Conservation (phyloP, 495 filamentous ascomycete species). For the Xylaria cubensis region DNA sequence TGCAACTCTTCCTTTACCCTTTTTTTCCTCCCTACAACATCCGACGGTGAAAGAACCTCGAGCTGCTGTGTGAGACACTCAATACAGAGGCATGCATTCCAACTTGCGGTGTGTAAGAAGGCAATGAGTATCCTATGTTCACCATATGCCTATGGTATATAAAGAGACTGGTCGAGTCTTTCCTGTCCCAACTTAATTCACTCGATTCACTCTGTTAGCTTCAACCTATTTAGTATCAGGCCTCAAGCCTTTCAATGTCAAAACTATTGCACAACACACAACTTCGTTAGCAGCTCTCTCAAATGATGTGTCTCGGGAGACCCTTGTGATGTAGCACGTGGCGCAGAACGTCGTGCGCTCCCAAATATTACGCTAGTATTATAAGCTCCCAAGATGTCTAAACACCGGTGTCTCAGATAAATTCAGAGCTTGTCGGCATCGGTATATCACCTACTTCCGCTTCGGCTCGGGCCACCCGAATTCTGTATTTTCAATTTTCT, state of each 20-base stretch:
- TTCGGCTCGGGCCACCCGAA: neutral
- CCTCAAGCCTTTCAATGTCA: neutral
- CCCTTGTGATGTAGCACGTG: neutral
- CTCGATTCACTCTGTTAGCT: neutral
- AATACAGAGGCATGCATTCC: no score
- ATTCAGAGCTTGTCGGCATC: neutral
- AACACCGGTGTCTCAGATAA: neutral
- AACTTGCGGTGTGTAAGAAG: slow-evolving; percentile 16
- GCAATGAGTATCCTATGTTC: neutral
- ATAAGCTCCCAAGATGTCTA: neutral
- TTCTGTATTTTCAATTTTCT: neutral
- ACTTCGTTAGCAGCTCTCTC: neutral
- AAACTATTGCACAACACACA: neutral
- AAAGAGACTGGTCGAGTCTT: neutral
- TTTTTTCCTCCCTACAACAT: neutral
- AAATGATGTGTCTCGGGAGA: neutral
- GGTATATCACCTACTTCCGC: slow-evolving; percentile 1
- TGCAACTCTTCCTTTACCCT: neutral
- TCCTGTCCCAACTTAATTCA: neutral
- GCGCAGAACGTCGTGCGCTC: neutral
- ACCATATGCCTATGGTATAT: neutral
- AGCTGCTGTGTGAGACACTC: neutral
- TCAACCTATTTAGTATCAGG: no score
- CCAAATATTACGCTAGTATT: neutral
- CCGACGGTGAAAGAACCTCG: neutral